Evolutionary conservation across 2,329 filamentous ascomycete species (phyloP).

Genomic region (Cytospora piceicola): DNA sequence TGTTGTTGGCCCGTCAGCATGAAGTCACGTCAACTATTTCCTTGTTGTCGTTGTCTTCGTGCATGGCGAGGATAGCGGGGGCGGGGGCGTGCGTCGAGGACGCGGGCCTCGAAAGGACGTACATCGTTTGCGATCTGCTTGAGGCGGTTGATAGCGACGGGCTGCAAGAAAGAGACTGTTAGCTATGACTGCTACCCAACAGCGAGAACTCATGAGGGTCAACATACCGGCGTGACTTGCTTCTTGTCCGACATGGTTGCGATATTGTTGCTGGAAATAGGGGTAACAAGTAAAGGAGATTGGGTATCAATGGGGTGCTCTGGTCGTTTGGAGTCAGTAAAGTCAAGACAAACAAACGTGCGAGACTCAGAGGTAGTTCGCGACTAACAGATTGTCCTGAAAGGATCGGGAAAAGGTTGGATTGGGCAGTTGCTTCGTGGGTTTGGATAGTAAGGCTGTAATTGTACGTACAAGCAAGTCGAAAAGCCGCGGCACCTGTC

Average conservation of each 20-base stretch:
- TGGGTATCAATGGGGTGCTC: neutral
- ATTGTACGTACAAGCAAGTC: neutral
- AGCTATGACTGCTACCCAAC: conserved; percentile 1
- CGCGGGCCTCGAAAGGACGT: conserved; percentile 41
- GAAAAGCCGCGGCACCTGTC: neutral
- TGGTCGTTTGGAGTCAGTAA: neutral
- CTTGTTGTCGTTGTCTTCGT: neutral
- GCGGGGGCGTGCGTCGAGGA: conserved; percentile 13
- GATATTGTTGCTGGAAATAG: conserved; percentile 19
- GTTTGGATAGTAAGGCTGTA: conserved; percentile 1
- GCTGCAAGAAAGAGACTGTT: conserved; percentile 55
- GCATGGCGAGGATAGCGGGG: neutral
- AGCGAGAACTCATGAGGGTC: neutral
- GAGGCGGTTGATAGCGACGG: conserved; percentile 74
- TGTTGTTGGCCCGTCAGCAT: conserved; percentile 43
- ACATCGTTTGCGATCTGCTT: conserved; percentile 87
- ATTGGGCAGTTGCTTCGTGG: neutral
- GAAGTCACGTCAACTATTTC: neutral
- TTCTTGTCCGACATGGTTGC: conserved; percentile 30
- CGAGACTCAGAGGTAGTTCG: neutral
- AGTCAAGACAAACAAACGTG: neutral
- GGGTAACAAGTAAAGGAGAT: conserved; percentile 17
- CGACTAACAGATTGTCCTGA: conserved; percentile 12
- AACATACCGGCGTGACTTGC: conserved; percentile 27
- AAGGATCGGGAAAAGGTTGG: neutral